These are phyloP conservation scores for Macroventuria anomochaeta DNA, from an alignment of 2,329 filamentous ascomycete species.

Conservation along the genomic window DNA sequence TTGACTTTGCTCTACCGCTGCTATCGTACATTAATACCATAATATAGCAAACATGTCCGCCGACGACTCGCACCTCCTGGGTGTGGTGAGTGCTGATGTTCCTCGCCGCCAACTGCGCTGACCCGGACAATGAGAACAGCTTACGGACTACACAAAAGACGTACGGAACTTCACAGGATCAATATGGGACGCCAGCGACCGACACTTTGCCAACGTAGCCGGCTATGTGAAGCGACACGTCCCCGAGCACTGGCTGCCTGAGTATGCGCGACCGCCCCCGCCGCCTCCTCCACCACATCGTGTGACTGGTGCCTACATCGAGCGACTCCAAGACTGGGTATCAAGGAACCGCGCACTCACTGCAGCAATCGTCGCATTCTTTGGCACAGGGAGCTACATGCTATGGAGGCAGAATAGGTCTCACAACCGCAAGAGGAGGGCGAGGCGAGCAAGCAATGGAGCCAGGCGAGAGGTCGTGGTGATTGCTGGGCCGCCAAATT, in stretches of 20 bases:
- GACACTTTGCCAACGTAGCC: conserved; percentile 79
- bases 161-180: conserved; percentile 73
- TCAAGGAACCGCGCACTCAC: conserved; percentile 74
- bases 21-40: not conserved
- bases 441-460: conserved; percentile 79
- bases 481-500: conserved; percentile 83
- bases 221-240: conserved; percentile 71
- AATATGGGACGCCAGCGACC: conserved; percentile 80
- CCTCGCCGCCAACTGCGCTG: conserved; percentile 21
- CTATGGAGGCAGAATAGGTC: conserved; percentile 67
- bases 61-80: conserved; percentile 79
- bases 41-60: conserved; percentile 67
- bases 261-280: conserved; percentile 67
- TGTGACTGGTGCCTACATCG: conserved; percentile 55
- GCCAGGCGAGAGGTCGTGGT: conserved; percentile 87
- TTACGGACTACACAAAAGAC: conserved; percentile 67
- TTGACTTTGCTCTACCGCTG: not conserved
- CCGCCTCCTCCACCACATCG: conserved; percentile 55
- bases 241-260: conserved; percentile 74
- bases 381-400: conserved; percentile 67
- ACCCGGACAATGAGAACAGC: conserved; percentile 48
- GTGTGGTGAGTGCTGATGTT: conserved; percentile 65
- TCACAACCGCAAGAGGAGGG: conserved; percentile 70
- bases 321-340: conserved; percentile 74
- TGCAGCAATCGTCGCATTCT: conserved; percentile 72